Evolutionary conservation across 345 rosid species (phyloP).

Genomic region (Populus pruinosa): DNA sequence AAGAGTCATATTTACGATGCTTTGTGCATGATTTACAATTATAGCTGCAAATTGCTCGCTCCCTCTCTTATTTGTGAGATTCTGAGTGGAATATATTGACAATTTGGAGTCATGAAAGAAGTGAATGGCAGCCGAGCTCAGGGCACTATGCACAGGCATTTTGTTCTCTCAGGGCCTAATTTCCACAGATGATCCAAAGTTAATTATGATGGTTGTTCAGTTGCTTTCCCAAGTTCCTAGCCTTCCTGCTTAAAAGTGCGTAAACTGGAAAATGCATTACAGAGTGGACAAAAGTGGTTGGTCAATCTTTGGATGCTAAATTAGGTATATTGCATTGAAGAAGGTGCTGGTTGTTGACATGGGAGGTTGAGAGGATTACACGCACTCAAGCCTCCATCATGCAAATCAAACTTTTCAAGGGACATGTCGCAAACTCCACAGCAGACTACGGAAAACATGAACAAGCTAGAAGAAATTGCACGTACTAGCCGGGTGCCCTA

Average conservation of each 20-base stretch:
- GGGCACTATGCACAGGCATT: neutral
- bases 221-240: neutral
- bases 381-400: neutral
- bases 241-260: neutral
- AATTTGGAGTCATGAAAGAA: neutral
- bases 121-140: neutral
- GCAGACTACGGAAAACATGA: neutral
- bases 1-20: neutral
- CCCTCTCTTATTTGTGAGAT: neutral
- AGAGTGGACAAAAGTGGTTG: neutral
- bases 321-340: neutral
- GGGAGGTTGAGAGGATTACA: neutral
- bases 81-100: neutral
- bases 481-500: too few relatives aligned
- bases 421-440: neutral
- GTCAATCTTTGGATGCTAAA: slow-evolving; percentile 2
- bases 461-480: neutral
- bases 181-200: neutral
- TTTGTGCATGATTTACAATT: neutral
- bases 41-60: neutral
- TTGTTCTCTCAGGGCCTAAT: neutral
- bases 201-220: neutral
- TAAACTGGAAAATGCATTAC: neutral
- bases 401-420: neutral
- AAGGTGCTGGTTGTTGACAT: neutral